These are phyloP conservation scores for Suillus placidus DNA, from an alignment of 768 basidiomycete species.

Conservation along the genomic window DNA sequence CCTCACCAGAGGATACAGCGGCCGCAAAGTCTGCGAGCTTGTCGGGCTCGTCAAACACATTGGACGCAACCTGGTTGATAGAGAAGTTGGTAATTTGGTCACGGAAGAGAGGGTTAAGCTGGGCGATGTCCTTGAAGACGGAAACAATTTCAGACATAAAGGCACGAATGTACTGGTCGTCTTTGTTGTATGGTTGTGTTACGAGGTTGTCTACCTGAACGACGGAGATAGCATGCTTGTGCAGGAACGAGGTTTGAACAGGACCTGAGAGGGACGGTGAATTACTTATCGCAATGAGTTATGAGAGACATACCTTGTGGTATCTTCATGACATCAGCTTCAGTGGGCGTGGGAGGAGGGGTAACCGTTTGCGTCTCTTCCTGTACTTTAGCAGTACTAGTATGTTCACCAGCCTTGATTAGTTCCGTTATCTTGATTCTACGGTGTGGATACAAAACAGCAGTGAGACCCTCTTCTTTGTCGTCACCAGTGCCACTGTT, in stretches of 20 bases:
- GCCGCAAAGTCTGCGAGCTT: slow-evolving; percentile 98
- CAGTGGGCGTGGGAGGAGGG: slow-evolving; percentile 41
- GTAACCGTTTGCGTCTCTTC: slow-evolving; percentile 47
- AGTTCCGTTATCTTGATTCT: slow-evolving; percentile 88
- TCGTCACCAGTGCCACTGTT: slow-evolving; percentile 54
- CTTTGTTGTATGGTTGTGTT: slow-evolving; percentile 85
- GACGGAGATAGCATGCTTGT: slow-evolving; percentile 80
- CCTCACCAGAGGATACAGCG: slow-evolving; percentile 92
- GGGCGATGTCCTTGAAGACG: slow-evolving; percentile 98
- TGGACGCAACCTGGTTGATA: slow-evolving; percentile 88
- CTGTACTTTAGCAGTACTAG: slow-evolving; percentile 39
- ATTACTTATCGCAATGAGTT: neutral
- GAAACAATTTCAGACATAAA: slow-evolving; percentile 96
- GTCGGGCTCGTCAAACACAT: slow-evolving; percentile 97
- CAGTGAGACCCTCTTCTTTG: slow-evolving; percentile 89
- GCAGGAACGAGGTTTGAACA: slow-evolving; percentile 83
- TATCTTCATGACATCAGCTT: slow-evolving; percentile 28
- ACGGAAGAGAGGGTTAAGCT: slow-evolving; percentile 95
- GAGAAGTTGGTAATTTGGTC: slow-evolving; percentile 98
- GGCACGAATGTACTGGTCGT: slow-evolving; percentile 93
- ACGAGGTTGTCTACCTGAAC: slow-evolving; percentile 85
- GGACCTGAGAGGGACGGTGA: slow-evolving; percentile 43
- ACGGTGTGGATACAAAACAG: slow-evolving; percentile 91
- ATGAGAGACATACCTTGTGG: slow-evolving; percentile 22
- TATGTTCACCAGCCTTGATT: slow-evolving; percentile 61